Evolutionary conservation across 768 basidiomycete species (phyloP).

Genomic region (Agrocybe praecox): DNA sequence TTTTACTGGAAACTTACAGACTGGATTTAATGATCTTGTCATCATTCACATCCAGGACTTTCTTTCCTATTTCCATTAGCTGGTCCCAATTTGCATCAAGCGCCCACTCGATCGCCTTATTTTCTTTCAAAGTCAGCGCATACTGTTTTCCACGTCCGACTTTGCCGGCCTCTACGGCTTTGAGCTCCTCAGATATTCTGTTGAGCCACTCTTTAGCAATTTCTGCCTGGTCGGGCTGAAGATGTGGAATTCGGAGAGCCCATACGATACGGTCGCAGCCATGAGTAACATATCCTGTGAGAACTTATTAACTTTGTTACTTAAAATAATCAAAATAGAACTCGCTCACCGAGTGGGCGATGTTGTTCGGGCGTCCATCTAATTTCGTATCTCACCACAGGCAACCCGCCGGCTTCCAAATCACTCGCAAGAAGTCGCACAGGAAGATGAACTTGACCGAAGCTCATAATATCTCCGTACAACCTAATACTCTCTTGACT

Average conservation of each 20-base stretch:
- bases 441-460: slow-evolving; percentile 70
- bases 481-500: slow-evolving; percentile 44
- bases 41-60: slow-evolving; percentile 11
- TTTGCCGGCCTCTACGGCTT: slow-evolving; percentile 16
- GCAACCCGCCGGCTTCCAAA: slow-evolving; percentile 55
- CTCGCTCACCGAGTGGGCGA: slow-evolving; percentile 50
- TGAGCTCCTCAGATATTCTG: slow-evolving; percentile 46
- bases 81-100: slow-evolving; percentile 57
- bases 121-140: slow-evolving; percentile 52
- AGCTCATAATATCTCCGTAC: slow-evolving; percentile 63
- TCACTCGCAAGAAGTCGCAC: slow-evolving; percentile 65
- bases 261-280: slow-evolving; percentile 66
- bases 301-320: neutral
- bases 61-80: slow-evolving; percentile 37
- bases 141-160: slow-evolving; percentile 32
- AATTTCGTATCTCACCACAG: slow-evolving; percentile 69
- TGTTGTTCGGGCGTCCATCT: slow-evolving; percentile 67
- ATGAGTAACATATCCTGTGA: slow-evolving; percentile 69
- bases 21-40: neutral
- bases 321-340: neutral
- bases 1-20: neutral
- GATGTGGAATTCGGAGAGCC: slow-evolving; percentile 54
- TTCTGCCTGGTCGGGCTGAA: slow-evolving; percentile 46
- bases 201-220: slow-evolving; percentile 61
- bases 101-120: slow-evolving; percentile 56